A percentile compares a stretch with the other conserved stretches of the same genome.
Evolutionary conservation across 805 yeast species (phyloP).

Genomic region (Ogataea saltuana): DNA sequence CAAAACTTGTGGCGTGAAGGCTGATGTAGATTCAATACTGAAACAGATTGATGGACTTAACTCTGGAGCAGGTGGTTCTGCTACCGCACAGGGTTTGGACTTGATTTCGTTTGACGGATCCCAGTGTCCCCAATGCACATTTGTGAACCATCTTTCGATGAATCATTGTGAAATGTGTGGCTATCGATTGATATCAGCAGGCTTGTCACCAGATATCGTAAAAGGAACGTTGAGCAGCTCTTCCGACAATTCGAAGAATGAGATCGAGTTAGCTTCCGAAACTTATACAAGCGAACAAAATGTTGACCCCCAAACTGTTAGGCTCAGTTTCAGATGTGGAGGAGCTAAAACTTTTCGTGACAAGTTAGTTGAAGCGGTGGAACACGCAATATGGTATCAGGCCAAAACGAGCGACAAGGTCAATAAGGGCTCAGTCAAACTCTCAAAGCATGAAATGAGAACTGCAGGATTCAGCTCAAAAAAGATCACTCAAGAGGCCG

Average conservation of each 20-base stretch:
- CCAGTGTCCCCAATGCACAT: constrained; percentile 56
- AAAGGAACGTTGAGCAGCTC: constrained; percentile 3
- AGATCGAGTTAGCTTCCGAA: constrained; percentile 17
- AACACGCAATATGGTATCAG: constrained; percentile 50
- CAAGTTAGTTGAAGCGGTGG: constrained; percentile 46
- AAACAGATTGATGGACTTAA: constrained; percentile 11
- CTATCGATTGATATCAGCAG: constrained; percentile 40
- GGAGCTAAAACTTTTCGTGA: constrained; percentile 60
- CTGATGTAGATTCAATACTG: constrained; percentile 39
- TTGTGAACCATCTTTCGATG: constrained; percentile 79
- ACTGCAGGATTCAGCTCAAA: background rate
- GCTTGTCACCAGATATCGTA: constrained; percentile 20
- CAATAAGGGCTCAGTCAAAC: constrained; percentile 38
- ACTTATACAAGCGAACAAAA: constrained; percentile 15
- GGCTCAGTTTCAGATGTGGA: constrained; percentile 73
- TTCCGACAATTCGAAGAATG: background rate
- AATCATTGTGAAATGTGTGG: constrained; percentile 88
- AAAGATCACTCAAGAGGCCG: constrained; percentile 1
- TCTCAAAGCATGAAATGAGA: constrained; percentile 7
- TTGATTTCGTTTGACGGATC: constrained; percentile 34
- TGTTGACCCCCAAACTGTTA: constrained; percentile 42
- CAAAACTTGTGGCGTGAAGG: constrained; percentile 61
- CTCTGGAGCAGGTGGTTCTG: background rate
- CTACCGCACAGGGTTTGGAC: constrained; percentile 14
- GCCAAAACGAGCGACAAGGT: constrained; percentile 25